phyloP scores from a whole-genome alignment of 2,329 filamentous ascomycete genomes.

The Epichloe glyceriae region DNA sequence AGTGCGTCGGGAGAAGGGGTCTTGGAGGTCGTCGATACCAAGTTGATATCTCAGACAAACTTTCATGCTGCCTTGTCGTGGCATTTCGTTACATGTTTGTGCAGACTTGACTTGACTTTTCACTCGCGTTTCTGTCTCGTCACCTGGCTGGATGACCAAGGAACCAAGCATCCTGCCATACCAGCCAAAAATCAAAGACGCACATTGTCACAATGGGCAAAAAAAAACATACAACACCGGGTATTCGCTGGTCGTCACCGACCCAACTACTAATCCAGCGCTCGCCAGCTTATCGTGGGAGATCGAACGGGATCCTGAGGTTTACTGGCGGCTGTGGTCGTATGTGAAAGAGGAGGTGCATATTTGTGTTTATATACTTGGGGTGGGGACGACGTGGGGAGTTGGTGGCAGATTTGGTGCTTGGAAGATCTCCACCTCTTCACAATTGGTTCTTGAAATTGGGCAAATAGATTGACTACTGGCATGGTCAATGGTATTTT shows the following conservation, averaged over 20 bases:
- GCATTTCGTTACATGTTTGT: not conserved
- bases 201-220: not conserved
- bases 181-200: not conserved
- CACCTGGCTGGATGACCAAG: no score
- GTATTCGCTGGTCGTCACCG: constrained; percentile 5
- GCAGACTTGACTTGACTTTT: no score
- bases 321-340: constrained; percentile 1
- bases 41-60: not conserved
- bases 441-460: no score
- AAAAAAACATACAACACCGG: constrained; percentile 1
- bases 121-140: no score
- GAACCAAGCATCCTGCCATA: not conserved
- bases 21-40: not conserved
- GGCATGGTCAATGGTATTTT: no score
- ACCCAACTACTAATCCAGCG: constrained; percentile 2
- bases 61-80: not conserved
- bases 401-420: no score
- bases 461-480: no score
- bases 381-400: not conserved
- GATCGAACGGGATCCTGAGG: constrained; percentile 2
- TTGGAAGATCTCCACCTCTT: no score
- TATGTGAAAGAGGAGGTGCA: not conserved
- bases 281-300: constrained; percentile 2
- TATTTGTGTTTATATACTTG: not conserved
- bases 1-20: not conserved